phyloP scores from a whole-genome alignment of 345 rosid genomes.

The Pseudoturritis turrita region DNA sequence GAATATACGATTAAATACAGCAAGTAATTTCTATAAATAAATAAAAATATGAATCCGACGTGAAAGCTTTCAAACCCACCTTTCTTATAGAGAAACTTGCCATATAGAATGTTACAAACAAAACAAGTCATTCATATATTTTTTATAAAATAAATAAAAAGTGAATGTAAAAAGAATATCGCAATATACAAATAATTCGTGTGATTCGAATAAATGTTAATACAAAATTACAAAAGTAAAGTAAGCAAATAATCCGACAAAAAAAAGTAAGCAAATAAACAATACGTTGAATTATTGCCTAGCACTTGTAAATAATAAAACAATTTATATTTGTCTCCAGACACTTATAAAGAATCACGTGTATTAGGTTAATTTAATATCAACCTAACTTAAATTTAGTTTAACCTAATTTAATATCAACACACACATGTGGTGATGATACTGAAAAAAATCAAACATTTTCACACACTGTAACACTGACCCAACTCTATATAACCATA shows the following conservation, averaged over 20 bases:
- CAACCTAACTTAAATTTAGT: neutral
- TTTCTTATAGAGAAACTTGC: neutral
- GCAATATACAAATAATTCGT: neutral
- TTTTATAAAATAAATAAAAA: neutral
- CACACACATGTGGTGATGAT: neutral
- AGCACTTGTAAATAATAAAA: neutral
- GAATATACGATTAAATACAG: neutral
- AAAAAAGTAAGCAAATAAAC: neutral
- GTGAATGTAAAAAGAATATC: neutral
- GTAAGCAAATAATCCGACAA: too few relatives aligned
- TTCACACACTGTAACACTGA: neutral
- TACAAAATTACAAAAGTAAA: neutral
- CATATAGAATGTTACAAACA: neutral
- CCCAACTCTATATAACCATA: constrained; percentile 6
- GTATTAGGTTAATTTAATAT: neutral
- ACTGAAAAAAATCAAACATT: neutral
- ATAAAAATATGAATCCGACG: neutral
- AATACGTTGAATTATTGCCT: neutral
- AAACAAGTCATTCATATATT: neutral
- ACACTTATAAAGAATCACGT: neutral
- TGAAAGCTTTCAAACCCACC: neutral
- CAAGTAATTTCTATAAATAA: neutral
- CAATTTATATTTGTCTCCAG: neutral
- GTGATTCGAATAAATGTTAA: neutral
- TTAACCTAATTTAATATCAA: neutral